phyloP scores from a whole-genome alignment of 2,329 filamentous ascomycete species.

The Gnomoniopsis smithogilvyi region DNA sequence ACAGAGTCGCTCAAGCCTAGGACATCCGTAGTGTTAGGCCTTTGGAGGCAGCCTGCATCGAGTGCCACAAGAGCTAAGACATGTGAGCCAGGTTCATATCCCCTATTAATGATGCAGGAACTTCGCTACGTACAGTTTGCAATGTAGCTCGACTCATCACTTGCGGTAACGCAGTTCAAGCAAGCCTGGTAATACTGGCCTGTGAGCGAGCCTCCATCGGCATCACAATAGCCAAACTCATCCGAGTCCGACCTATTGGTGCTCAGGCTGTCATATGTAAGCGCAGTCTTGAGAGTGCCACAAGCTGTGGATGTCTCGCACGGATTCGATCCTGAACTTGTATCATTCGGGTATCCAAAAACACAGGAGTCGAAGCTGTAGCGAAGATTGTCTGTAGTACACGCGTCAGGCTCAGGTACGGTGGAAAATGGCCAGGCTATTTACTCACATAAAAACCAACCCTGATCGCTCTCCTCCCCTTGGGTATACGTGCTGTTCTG shows the following conservation, averaged over 20 bases:
- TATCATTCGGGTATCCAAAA: slow-evolving; percentile 49
- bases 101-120: no score
- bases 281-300: slow-evolving; percentile 37
- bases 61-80: slow-evolving; percentile 47
- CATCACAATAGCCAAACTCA: slow-evolving; percentile 22
- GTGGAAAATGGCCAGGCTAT: not conserved
- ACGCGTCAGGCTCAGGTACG: not conserved
- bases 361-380: slow-evolving; percentile 51
- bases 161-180: slow-evolving; percentile 41
- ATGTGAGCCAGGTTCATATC: not conserved
- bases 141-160: slow-evolving; percentile 39
- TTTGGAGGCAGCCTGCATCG: slow-evolving; percentile 48
- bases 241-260: not conserved
- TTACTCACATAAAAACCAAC: slow-evolving; percentile 54
- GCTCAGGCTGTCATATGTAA: slow-evolving; percentile 35
- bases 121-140: slow-evolving; percentile 44
- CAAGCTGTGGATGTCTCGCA: slow-evolving; percentile 51
- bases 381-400: slow-evolving; percentile 46
- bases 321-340: slow-evolving; percentile 40
- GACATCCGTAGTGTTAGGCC: slow-evolving; percentile 33
- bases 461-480: slow-evolving; percentile 48
- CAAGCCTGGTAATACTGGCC: slow-evolving; percentile 36
- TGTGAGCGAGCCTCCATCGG: slow-evolving; percentile 34
- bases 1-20: slow-evolving; percentile 43
- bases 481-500: slow-evolving; percentile 47